Evolutionary conservation across 805 yeast species (phyloP), one percentile per base, ranked within the genome.

Genomic region (Henningerozyma blattae): DNA sequence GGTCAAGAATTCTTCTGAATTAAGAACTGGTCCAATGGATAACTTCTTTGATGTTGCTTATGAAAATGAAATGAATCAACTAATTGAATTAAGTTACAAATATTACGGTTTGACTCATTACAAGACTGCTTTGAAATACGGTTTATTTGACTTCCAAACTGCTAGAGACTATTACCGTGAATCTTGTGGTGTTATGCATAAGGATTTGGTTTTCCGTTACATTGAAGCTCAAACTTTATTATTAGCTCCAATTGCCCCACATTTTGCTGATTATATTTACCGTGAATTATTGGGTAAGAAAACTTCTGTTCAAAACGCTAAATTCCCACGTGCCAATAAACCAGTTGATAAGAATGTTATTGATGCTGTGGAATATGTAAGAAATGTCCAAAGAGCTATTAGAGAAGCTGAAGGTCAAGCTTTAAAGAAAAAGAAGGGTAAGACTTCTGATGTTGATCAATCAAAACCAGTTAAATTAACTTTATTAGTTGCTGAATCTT

Each of bases 111-210:
- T 59, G 31, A 82, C 95, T 26, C 70, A 77, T 55, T 91, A 77
- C 68, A 89, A 91, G 65, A 72, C 73, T 41, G 98, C 94, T 27
- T 72, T 91, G 58, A 89, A 89, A 64, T 68, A 68, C 35, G 96
- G 95, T 46, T 70, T 91, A 48, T 91, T 89, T 48, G 98, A 91
- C 58, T 81, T 77, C 72, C 97, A 87, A 65, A 73, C 86, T 36
- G 77, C 96, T 22, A 80, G 98, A 66, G 98, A 91, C 62, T 87
- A 79, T 65, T 91, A 91, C 67, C 78, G 98, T 65, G 98, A 91
- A 47, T 61, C 72, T 18, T 59, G 68, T 22, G 58, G 61, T 17
- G 64, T 64, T 24, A 84, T 91, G 94, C 94, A 84, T 65, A 72
- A 67, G 46, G 94, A 83, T 49, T 69, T 91, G 43, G 78, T 85